phyloP scores from a whole-genome alignment of 2,329 filamentous ascomycete genomes.

The Apiospora saccharicola region DNA sequence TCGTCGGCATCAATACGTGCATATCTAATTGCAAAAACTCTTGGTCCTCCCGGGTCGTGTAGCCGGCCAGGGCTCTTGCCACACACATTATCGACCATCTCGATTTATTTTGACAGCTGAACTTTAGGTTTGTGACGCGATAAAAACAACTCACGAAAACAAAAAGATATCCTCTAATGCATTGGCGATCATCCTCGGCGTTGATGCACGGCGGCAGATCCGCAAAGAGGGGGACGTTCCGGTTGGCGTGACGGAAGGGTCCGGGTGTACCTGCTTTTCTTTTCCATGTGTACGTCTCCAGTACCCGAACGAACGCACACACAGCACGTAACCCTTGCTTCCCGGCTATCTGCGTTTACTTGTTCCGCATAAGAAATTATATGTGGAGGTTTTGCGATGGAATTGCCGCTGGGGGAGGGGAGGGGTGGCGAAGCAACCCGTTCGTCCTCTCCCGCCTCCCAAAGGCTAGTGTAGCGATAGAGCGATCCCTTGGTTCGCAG shows the following conservation, averaged over 20 bases:
- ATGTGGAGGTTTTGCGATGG: background rate
- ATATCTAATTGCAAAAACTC: background rate
- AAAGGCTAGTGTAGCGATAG: background rate
- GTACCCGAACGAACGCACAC: background rate
- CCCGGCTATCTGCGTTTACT: background rate
- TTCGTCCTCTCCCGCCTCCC: background rate
- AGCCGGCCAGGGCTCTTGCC: background rate
- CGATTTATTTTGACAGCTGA: background rate
- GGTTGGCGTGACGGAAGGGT: background rate
- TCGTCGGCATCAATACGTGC: background rate
- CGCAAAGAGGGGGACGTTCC: background rate
- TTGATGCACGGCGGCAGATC: background rate
- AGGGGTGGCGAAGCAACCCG: background rate
- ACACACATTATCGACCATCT: conserved; percentile 4
- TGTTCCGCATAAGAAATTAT: conserved; percentile 14
- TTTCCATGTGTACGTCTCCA: background rate
- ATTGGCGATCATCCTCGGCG: background rate
- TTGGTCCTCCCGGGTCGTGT: background rate
- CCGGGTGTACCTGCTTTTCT: conserved; percentile 9
- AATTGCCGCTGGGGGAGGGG: background rate
- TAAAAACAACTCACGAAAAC: background rate
- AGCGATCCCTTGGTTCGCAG: background rate
- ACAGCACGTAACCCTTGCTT: too few relatives aligned
- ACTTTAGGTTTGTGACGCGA: background rate
- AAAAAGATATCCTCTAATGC: background rate